Evolutionary conservation across 2,329 filamentous ascomycete species (phyloP), one percentile per base, ranked within the genome.

Genomic region (Diaporthe ilicicola): DNA sequence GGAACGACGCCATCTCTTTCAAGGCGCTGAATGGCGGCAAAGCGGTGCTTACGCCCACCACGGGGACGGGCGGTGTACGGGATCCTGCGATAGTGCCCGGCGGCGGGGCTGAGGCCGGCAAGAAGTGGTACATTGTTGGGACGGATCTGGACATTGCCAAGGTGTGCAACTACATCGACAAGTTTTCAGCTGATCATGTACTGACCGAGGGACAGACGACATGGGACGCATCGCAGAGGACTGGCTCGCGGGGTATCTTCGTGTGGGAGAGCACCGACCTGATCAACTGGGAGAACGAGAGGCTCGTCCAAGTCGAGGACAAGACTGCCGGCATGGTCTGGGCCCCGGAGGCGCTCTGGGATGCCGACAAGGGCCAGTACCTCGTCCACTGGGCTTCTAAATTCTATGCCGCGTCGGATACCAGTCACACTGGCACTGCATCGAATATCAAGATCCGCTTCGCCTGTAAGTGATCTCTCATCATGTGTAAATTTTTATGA

Each of bases 251-350:
- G 32, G 82, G 84, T 5, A 88, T 89, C 68, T 86, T 87, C 61
- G 82, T 89, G 13, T 89, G 87, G 86, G 86, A 88, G 74, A 85
- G 81, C 73, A 84, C 81, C 0, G 85, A 89, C 67, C 77, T 89
- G 4, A 76, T 86, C 8, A 85, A 82, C 71, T 89, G 86, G 84
- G 80, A 74, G 13, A 78, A 79, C 15, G 86, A 88, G 75, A 78
- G 85, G 7, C 79, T 89, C 2, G 82, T 86, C 0, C 78, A 76
- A 0, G 86, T 89, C 13, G 87, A 89, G 74, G 83, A 87, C 70
- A 77, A 77, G n/a, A 84, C 82, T 4, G 87, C 86, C 0, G 87
- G 87, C 4, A 89, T 89, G 87, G 86, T 88, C 0, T 89, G 87
- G 87, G 87, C 87, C 0, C 88, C 87, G 0, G 84, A 86, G 64